A percentile compares a stretch with the other conserved stretches of the same genome.
Evolutionary conservation across 345 rosid genomes (phyloP).

Genomic region (Pugionium cornutum): DNA sequence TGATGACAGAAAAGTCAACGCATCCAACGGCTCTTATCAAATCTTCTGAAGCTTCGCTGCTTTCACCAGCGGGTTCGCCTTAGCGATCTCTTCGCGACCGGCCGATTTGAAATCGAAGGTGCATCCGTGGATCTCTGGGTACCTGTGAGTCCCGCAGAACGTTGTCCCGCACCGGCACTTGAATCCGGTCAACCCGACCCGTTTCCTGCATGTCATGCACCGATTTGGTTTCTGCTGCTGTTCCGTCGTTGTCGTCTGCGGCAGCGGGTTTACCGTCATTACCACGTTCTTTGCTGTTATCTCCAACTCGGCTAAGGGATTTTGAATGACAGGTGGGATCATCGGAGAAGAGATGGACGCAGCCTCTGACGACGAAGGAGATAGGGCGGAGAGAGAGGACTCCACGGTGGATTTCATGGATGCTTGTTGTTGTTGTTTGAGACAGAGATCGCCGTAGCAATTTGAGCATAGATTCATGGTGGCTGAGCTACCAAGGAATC

Average conservation of each 20-base stretch:
- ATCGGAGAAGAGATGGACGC: constrained; percentile 43
- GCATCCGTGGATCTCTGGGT: constrained; percentile 53
- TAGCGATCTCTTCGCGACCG: constrained; percentile 58
- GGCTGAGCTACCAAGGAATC: constrained; percentile 52
- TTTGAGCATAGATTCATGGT: constrained; percentile 61
- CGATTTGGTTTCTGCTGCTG: constrained; percentile 41
- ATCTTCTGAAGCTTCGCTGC: constrained; percentile 55
- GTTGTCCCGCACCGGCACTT: constrained; percentile 52
- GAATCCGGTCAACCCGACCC: constrained; percentile 55
- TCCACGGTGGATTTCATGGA: constrained; percentile 47
- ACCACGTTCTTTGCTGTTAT: not conserved
- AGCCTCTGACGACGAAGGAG: constrained; percentile 14
- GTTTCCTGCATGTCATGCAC: constrained; percentile 52
- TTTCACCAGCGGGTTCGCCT: constrained; percentile 56
- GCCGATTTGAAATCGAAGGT: constrained; percentile 6
- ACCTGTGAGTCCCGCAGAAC: constrained; percentile 52
- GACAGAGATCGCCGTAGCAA: constrained; percentile 49
- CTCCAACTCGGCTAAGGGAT: constrained; percentile 24
- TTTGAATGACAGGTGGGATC: constrained; percentile 27
- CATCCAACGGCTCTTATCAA: constrained; percentile 35
- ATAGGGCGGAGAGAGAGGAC: constrained; percentile 31
- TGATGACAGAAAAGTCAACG: constrained; percentile 31
- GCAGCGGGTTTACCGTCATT: constrained; percentile 9
- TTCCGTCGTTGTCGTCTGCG: constrained; percentile 12
- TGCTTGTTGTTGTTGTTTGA: constrained; percentile 46